Conservation (phyloP, 2,329 filamentous ascomycete genomes). For the Ophiostoma sp. region DNA sequence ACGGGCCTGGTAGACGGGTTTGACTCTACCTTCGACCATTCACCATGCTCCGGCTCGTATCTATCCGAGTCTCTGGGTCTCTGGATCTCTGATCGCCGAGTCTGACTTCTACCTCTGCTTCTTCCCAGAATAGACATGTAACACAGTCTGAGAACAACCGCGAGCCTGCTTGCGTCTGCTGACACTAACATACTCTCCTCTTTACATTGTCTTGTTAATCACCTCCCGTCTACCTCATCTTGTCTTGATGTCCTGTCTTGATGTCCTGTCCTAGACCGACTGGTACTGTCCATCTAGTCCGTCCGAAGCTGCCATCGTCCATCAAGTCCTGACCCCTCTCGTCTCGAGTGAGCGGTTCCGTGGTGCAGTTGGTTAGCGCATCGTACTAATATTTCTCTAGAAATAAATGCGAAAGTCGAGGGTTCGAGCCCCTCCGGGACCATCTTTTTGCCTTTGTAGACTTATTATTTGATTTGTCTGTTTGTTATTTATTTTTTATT, state of each 20-base stretch:
- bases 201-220: background rate
- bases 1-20: slow-evolving; percentile 3
- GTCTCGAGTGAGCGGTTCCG: slow-evolving; percentile 19
- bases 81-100: background rate
- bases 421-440: slow-evolving; percentile 21
- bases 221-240: too few relatives aligned
- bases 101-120: background rate
- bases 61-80: background rate
- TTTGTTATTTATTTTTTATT: background rate
- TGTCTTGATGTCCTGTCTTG: too few relatives aligned
- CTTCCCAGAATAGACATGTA: slow-evolving; percentile 6
- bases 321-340: slow-evolving; percentile 13
- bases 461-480: background rate
- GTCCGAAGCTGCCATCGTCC: slow-evolving; percentile 1
- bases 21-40: too few relatives aligned
- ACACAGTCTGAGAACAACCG: background rate
- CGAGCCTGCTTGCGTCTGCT: background rate
- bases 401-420: slow-evolving; percentile 23
- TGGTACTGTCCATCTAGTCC: slow-evolving; percentile 3
- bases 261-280: background rate
- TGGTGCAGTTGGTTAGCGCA: slow-evolving; percentile 23
- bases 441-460: slow-evolving; percentile 14
- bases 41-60: background rate
- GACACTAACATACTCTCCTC: background rate
- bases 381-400: slow-evolving; percentile 22